Percentiles rank a stretch among this genome's conserved stretches.
Evolutionary conservation across 768 basidiomycete species (phyloP).

Genomic region (Hortiboletus campestris): DNA sequence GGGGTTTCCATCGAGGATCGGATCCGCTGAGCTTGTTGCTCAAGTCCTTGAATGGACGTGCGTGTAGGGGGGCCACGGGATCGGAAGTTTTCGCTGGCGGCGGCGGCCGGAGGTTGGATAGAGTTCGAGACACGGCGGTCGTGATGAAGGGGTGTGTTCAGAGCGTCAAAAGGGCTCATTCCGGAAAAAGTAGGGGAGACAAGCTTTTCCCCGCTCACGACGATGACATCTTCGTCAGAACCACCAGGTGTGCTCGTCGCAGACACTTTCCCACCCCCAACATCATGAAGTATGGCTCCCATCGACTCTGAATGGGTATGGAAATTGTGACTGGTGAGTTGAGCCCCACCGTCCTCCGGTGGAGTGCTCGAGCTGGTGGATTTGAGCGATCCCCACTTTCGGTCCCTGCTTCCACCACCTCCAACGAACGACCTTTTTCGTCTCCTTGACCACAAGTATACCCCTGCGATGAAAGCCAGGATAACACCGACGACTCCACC

Average conservation of each 20-base stretch:
- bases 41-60: constrained; percentile 20
- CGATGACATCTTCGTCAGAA: constrained; percentile 22
- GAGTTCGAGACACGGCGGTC: constrained; percentile 24
- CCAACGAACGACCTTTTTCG: constrained; percentile 15
- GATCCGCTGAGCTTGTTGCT: constrained; percentile 32
- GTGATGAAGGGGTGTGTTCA: constrained; percentile 16
- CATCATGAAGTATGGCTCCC: constrained; percentile 13
- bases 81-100: constrained; percentile 4
- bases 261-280: constrained; percentile 14
- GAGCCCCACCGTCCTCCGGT: not conserved
- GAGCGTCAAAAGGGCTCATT: constrained; percentile 19
- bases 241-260: constrained; percentile 13
- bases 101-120: constrained; percentile 4
- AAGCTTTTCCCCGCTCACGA: constrained; percentile 24
- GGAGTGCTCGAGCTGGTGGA: constrained; percentile 20
- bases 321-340: constrained; percentile 5
- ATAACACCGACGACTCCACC: constrained; percentile 42
- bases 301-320: constrained; percentile 24
- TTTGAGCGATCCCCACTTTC: constrained; percentile 29
- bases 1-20: constrained; percentile 33
- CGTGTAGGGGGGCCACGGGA: constrained; percentile 8
- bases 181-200: constrained; percentile 11
- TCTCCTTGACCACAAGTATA: constrained; percentile 30
- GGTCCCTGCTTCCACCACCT: constrained; percentile 29
- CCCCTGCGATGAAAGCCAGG: constrained; percentile 32